phyloP scores from a whole-genome alignment of 202 grass and related monocot genomes.

The Elaeis oleifera region DNA sequence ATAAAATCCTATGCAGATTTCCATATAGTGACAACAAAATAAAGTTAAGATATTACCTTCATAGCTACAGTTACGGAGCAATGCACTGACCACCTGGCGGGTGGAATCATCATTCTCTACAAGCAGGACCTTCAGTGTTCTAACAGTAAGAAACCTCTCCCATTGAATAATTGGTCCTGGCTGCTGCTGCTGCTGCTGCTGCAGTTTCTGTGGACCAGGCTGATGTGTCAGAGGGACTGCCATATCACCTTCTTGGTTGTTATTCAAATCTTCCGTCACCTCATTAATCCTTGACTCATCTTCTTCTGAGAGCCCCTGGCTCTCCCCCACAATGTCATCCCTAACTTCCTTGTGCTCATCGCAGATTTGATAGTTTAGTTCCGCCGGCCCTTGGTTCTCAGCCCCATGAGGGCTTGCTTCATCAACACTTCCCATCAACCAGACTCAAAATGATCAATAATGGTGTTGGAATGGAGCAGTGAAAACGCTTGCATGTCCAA shows the following conservation, averaged over 20 bases:
- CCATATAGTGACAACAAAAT: too few relatives aligned
- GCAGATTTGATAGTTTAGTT: neutral
- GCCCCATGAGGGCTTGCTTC: conserved; percentile 26
- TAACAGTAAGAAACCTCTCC: conserved; percentile 58
- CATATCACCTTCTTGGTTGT: conserved; percentile 25
- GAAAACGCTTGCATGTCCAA: neutral
- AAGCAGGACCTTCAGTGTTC: conserved; percentile 7
- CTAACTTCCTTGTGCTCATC: conserved; percentile 17
- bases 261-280: neutral
- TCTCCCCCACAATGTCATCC: conserved; percentile 27
- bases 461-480: conserved; percentile 4
- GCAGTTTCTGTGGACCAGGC: conserved; percentile 35
- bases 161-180: conserved; percentile 29
- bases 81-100: neutral
- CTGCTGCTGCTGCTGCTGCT: conserved; percentile 22
- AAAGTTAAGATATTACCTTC: conserved; percentile 36
- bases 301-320: conserved; percentile 23
- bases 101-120: conserved; percentile 12
- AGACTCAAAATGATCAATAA: conserved; percentile 27
- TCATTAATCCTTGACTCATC: conserved; percentile 26
- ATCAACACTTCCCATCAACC: conserved; percentile 42
- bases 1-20: too few relatives aligned
- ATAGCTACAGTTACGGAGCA: conserved; percentile 5
- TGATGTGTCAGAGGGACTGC: neutral
- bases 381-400: conserved; percentile 15